A percentile compares a stretch with the other conserved stretches of the same genome.
These are phyloP conservation scores for Talaromyces pinophilus DNA, from an alignment of 2,329 filamentous ascomycete species.

Conservation along the genomic window DNA sequence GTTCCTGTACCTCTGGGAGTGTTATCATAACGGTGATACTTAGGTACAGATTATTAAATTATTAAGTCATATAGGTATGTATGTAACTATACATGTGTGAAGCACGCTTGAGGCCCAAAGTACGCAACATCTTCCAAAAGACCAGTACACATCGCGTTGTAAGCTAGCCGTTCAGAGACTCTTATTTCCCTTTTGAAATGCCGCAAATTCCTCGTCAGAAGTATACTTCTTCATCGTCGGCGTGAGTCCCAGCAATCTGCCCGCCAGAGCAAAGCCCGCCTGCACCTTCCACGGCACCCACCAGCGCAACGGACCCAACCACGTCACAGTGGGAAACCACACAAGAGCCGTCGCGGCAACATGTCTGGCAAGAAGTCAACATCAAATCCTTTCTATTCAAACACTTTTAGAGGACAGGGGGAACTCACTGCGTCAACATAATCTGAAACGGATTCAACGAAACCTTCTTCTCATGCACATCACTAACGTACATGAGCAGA, in stretches of 20 bases:
- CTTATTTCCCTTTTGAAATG: not conserved
- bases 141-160: not conserved
- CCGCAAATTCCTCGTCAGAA: constrained; percentile 14
- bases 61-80: no score
- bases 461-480: constrained; percentile 13
- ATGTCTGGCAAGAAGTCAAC: not conserved
- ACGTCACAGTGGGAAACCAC: constrained; percentile 12
- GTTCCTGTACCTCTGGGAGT: no score
- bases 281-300: constrained; percentile 16
- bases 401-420: not conserved
- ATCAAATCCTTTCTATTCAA: not conserved
- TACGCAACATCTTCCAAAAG: not conserved
- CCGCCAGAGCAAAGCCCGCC: constrained; percentile 2
- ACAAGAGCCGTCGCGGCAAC: constrained; percentile 3
- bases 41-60: no score
- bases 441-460: constrained; percentile 12
- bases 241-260: constrained; percentile 9
- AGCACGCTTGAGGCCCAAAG: not conserved
- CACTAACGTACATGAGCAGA: constrained; percentile 9
- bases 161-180: not conserved
- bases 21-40: no score
- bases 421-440: constrained; percentile 1
- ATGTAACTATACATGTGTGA: no score
- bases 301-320: constrained; percentile 12
- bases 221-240: constrained; percentile 14